These are phyloP conservation scores for Mycena kentingensis DNA, from an alignment of 768 basidiomycete species.

Conservation along the genomic window DNA sequence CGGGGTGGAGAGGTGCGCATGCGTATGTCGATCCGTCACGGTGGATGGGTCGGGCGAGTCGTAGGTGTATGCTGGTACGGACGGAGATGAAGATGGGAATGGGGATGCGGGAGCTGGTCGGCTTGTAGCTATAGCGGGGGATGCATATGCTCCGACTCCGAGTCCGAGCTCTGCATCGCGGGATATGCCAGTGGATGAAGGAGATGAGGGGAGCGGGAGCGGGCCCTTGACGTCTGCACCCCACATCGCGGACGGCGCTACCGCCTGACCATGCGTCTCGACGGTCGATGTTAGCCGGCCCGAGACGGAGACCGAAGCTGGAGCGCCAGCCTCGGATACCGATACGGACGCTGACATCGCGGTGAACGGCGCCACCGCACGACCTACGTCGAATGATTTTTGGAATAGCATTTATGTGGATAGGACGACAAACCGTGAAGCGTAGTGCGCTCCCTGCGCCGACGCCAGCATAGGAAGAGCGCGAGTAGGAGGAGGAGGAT, in stretches of 20 bases:
- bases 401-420: too few relatives aligned
- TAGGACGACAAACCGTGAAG: too few relatives aligned
- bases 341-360: background rate
- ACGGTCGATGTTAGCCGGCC: background rate
- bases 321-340: too few relatives aligned
- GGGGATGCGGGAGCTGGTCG: background rate
- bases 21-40: too few relatives aligned
- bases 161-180: too few relatives aligned
- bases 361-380: background rate
- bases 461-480: slow-evolving; percentile 3
- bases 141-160: background rate
- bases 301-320: background rate
- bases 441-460: slow-evolving; percentile 3
- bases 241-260: background rate
- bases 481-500: slow-evolving; percentile 3
- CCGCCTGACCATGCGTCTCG: background rate
- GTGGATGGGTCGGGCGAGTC: too few relatives aligned
- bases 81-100: background rate
- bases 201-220: too few relatives aligned
- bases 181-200: too few relatives aligned
- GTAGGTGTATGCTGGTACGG: too few relatives aligned
- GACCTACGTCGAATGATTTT: too few relatives aligned
- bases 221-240: background rate
- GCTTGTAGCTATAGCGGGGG: background rate
- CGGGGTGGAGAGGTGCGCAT: background rate